Conservation (phyloP, 2,329 filamentous ascomycete genomes). For the Talaromyces sp. region DNA sequence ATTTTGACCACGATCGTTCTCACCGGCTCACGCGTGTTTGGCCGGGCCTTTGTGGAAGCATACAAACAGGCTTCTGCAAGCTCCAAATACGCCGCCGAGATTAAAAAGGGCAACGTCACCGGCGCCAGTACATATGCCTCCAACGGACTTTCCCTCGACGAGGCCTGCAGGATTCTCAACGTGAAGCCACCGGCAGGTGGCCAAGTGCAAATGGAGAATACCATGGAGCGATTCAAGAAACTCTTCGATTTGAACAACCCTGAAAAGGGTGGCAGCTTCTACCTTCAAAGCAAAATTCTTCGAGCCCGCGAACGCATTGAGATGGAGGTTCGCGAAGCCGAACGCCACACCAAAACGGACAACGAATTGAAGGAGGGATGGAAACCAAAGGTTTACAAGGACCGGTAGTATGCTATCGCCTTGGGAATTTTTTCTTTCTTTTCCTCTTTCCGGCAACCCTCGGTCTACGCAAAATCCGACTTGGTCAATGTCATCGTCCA, state of each 20-base stretch:
- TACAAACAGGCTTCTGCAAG: slow-evolving; percentile 93
- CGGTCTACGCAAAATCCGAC: not conserved
- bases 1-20: slow-evolving; percentile 91
- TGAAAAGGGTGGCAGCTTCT: slow-evolving; percentile 94
- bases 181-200: slow-evolving; percentile 81
- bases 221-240: slow-evolving; percentile 85
- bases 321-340: slow-evolving; percentile 69
- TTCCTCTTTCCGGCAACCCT: not conserved
- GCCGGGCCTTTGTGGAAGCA: slow-evolving; percentile 87
- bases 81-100: slow-evolving; percentile 72
- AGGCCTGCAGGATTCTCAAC: slow-evolving; percentile 96
- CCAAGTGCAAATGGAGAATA: slow-evolving; percentile 70
- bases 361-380: slow-evolving; percentile 79
- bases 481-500: slow-evolving; percentile 1
- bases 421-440: not conserved
- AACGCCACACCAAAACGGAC: slow-evolving; percentile 68
- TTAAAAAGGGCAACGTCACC: slow-evolving; percentile 55
- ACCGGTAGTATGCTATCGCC: slow-evolving; percentile 49
- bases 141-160: slow-evolving; percentile 82
- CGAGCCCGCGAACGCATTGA: slow-evolving; percentile 89
- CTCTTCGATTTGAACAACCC: slow-evolving; percentile 94
- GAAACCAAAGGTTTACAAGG: slow-evolving; percentile 94
- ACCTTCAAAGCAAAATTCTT: slow-evolving; percentile 94
- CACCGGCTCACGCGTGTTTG: slow-evolving; percentile 85
- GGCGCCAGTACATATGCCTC: slow-evolving; percentile 53